phyloP scores from a whole-genome alignment of 768 basidiomycete species.

The Russula dissimulans region DNA sequence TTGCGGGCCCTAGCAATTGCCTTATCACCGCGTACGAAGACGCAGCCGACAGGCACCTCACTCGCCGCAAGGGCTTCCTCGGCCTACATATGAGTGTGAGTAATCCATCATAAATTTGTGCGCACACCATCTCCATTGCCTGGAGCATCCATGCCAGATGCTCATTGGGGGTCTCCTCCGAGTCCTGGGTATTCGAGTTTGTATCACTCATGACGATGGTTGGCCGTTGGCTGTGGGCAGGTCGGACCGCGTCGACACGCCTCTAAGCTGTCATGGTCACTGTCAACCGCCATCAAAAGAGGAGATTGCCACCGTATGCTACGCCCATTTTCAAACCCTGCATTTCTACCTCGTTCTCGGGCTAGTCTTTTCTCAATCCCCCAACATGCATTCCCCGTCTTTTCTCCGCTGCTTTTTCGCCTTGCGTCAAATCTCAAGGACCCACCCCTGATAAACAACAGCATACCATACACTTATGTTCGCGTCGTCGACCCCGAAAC shows the following conservation, averaged over 20 bases:
- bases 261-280: no score
- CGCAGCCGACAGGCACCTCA: constrained; percentile 95
- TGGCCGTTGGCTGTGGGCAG: no score
- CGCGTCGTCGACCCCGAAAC: constrained; percentile 19
- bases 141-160: constrained; percentile 70
- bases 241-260: no score
- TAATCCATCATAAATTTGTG: neutral
- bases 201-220: no score
- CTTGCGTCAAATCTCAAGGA: constrained; percentile 2
- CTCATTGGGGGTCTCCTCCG: constrained; percentile 2
- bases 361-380: neutral
- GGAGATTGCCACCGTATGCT: neutral
- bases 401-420: neutral
- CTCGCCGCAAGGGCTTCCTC: constrained; percentile 74
- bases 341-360: neutral
- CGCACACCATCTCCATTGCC: constrained; percentile 71
- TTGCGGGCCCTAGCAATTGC: constrained; percentile 86
- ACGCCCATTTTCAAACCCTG: neutral
- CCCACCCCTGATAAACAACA: constrained; percentile 12
- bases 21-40: constrained; percentile 73
- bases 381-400: neutral
- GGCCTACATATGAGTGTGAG: constrained; percentile 38
- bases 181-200: no score
- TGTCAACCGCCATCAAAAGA: no score
- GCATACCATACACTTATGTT: constrained; percentile 15